These are phyloP conservation scores for Claviceps capensis DNA, from an alignment of 2,329 filamentous ascomycete species.

Conservation along the genomic window DNA sequence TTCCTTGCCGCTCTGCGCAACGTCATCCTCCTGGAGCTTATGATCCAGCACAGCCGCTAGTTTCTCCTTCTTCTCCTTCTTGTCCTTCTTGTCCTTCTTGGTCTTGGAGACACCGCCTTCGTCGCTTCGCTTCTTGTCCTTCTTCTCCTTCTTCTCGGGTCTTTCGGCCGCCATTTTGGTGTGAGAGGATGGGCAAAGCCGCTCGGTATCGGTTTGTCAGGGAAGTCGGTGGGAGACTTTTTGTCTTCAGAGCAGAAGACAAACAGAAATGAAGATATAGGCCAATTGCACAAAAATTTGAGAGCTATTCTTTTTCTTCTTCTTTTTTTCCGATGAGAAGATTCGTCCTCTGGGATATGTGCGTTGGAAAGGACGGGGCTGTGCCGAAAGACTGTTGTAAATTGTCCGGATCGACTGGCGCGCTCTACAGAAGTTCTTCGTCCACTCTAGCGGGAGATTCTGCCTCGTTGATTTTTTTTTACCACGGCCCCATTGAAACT, in stretches of 20 bases:
- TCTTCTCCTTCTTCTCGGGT: slow-evolving; percentile 40
- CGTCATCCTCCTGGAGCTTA: slow-evolving; percentile 44
- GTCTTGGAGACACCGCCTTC: slow-evolving; percentile 38
- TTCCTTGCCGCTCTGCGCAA: slow-evolving; percentile 22
- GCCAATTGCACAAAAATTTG: too few relatives aligned
- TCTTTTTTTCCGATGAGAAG: background rate
- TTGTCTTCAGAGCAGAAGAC: background rate
- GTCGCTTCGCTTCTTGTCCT: slow-evolving; percentile 47
- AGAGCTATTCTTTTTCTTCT: background rate
- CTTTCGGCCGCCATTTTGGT: slow-evolving; percentile 33
- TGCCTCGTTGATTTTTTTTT: slow-evolving; percentile 18
- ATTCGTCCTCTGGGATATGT: too few relatives aligned
- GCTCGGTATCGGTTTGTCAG: background rate
- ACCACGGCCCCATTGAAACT: slow-evolving; percentile 16
- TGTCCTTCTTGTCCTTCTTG: slow-evolving; percentile 49
- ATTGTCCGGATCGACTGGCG: background rate
- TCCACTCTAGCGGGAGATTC: slow-evolving; percentile 10
- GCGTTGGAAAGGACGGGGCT: slow-evolving; percentile 9
- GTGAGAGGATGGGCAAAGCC: background rate
- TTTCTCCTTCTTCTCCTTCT: slow-evolving; percentile 66
- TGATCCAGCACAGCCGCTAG: slow-evolving; percentile 51
- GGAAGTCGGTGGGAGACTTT: background rate
- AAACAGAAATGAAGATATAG: background rate
- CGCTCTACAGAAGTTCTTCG: background rate
- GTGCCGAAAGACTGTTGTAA: background rate